Conservation (phyloP, 2,329 filamentous ascomycete genomes). For the Exophiala calicioides region DNA sequence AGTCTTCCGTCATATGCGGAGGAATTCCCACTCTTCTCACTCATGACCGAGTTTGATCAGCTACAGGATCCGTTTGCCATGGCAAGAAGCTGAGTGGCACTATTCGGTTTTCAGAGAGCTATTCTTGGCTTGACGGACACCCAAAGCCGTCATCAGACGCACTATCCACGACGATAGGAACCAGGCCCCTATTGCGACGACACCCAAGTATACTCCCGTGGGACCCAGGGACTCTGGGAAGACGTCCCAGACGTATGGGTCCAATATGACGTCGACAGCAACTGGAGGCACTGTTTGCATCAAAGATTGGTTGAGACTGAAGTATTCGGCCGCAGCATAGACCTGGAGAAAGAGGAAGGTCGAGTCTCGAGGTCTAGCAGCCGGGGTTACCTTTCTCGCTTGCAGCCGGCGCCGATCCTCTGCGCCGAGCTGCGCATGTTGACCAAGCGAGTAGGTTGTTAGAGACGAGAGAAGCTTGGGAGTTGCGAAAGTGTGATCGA, state of each 20-base stretch:
- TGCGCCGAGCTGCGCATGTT: slow-evolving; percentile 39
- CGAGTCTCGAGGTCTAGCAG: slow-evolving; percentile 5
- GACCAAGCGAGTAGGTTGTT: slow-evolving; percentile 59
- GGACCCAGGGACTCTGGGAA: slow-evolving; percentile 76
- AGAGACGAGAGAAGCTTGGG: slow-evolving; percentile 67
- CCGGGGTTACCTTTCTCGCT: slow-evolving; percentile 3
- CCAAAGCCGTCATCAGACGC: slow-evolving; percentile 1
- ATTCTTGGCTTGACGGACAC: neutral
- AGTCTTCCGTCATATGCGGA: slow-evolving; percentile 30
- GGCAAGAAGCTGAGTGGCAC: slow-evolving; percentile 13
- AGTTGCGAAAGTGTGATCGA: slow-evolving; percentile 62
- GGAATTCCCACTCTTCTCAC: slow-evolving; percentile 31
- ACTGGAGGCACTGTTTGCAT: slow-evolving; percentile 77
- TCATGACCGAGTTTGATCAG: slow-evolving; percentile 32
- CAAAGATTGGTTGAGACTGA: slow-evolving; percentile 68
- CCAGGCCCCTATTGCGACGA: slow-evolving; percentile 59
- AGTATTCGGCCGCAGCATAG: slow-evolving; percentile 79
- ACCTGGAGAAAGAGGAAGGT: slow-evolving; percentile 71
- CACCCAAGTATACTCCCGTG: slow-evolving; percentile 67
- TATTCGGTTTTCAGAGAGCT: slow-evolving; percentile 15
- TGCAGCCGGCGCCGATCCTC: slow-evolving; percentile 22
- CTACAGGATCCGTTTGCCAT: slow-evolving; percentile 25
- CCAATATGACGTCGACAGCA: slow-evolving; percentile 76
- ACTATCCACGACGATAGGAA: slow-evolving; percentile 52
- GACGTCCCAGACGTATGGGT: slow-evolving; percentile 78